Evolutionary conservation across 1,284 basidiomycete species (phyloP), one percentile per base, ranked within the genome.

Genomic region (Cyathus pygmaeus): DNA sequence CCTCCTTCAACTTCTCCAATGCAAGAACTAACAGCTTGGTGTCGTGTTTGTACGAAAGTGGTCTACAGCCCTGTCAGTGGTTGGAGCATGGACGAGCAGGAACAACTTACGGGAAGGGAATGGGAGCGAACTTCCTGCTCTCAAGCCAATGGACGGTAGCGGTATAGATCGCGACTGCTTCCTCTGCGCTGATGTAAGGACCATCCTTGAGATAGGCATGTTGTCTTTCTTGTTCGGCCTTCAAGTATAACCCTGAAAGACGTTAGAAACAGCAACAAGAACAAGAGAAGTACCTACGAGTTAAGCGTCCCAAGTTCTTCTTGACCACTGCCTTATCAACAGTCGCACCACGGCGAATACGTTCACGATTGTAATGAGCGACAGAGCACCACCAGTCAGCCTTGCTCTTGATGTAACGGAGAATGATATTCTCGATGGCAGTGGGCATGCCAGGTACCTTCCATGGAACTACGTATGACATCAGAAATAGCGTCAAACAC

Each of bases 391-490:
- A 99, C 96, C 96, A 98, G 76, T 99, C 98, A 11, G 95, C 94
- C 85, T 99, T 99, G 79, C 91, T 94, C 87, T 99, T 99, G 87
- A 99, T 97, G 81, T 99, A 99, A 56, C 98, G 93, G 50, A 99
- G 80, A 68, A 99, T 99, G 77, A 99, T 98, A 79, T 99, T 99
- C 81, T 99, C 98, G 67, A 99, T 98, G 7, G 98, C 94, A 0
- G 96, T 97, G 0, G 98, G 95, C 94, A 98, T 97, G 56, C 95
- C 95, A 13, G 94, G 95, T 4, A 97, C 95, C 78, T 96, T 96
- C 95, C 96, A 97, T 24, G 95, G 96, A 70, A 96, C 85, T 87
- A 56, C 0, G 60, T 46, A 31, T 27, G 29, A 57, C 51, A 61
- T 47, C 57, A 39, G 2, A n/a, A 42, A 17, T 19, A 42, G 11